Evolutionary conservation across 768 basidiomycete species (phyloP), one percentile per base, ranked within the genome.

Genomic region (Leccinum uliginosum): DNA sequence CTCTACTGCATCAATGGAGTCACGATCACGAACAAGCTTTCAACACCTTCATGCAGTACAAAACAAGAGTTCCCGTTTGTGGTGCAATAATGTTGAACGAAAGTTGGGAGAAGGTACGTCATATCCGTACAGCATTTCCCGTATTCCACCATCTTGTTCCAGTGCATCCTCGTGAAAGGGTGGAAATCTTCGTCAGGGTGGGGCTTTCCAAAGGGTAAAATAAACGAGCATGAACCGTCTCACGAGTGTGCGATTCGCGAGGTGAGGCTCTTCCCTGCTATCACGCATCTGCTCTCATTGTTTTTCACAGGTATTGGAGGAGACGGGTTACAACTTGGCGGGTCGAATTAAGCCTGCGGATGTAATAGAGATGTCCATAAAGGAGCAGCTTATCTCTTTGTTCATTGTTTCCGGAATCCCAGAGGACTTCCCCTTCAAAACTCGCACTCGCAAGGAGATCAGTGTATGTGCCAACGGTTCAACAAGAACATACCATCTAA

Each of bases 181-280:
- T 98, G 93, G 93, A 98, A 97, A 72, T 85, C 92, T 34, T 91
- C 88, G 19, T 91, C 97, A 2, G 92, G 93, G 7, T 99, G 97
- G 97, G 89, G 93, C n/a, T 99, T 98, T 73, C 97, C 97, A 7
- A 91, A 96, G 70, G 97, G 97, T n/a, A 99, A 99, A 75, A 98
- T 98, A 71, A 99, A 99, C 65, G 87, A 95, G 70, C 83, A 89
- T 58, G 97, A 99, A 70, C 84, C 87, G 8, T 82, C 86, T 55
- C 80, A 82, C 50, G 81, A 80, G 54, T 99, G 97, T 73, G 97
- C 96, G 3, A 80, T 91, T 53, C 85, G 97, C 71, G 97, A 99
- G 77, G 96, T 95, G 59, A 54, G 83, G 57, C 52, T 53, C 23
- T 43, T 27, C 38, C n/a, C 49, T 21, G 21, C 23, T 24, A 24